phyloP scores from a whole-genome alignment of 129 eudicot species.

The Flaveria robusta region DNA sequence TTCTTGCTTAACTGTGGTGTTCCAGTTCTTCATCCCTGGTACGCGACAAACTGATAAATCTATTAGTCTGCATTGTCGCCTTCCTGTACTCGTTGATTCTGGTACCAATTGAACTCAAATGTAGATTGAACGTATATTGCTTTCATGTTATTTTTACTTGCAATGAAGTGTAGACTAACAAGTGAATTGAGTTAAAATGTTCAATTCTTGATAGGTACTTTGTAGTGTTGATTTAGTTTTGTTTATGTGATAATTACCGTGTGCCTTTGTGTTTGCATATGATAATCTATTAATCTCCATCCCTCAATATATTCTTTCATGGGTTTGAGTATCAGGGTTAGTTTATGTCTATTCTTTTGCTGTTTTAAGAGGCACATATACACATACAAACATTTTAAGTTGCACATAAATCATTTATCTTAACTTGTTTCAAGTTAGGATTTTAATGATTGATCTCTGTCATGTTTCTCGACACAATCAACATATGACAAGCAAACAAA shows the following conservation, averaged over 20 bases:
- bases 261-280: no score
- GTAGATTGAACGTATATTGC: background rate
- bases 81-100: conserved; percentile 96
- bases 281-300: no score
- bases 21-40: conserved; percentile 86
- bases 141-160: conserved; percentile 8
- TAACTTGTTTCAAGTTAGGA: no score
- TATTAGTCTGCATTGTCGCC: conserved; percentile 87
- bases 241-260: background rate
- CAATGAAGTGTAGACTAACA: conserved; percentile 9
- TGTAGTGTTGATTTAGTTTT: background rate
- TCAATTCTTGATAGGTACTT: background rate
- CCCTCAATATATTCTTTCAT: no score
- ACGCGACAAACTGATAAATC: conserved; percentile 87
- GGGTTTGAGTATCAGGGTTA: no score
- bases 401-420: no score
- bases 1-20: conserved; percentile 78
- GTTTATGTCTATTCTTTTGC: no score
- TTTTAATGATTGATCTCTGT: no score
- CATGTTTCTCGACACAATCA: no score
- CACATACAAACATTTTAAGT: no score
- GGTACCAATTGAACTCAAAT: conserved; percentile 50
- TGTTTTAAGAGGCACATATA: no score
- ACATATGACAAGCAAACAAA: no score
- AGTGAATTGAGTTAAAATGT: conserved; percentile 10